These are phyloP conservation scores for Penicillium simplicissimum DNA, from an alignment of 495 filamentous ascomycete species.

Conservation along the genomic window DNA sequence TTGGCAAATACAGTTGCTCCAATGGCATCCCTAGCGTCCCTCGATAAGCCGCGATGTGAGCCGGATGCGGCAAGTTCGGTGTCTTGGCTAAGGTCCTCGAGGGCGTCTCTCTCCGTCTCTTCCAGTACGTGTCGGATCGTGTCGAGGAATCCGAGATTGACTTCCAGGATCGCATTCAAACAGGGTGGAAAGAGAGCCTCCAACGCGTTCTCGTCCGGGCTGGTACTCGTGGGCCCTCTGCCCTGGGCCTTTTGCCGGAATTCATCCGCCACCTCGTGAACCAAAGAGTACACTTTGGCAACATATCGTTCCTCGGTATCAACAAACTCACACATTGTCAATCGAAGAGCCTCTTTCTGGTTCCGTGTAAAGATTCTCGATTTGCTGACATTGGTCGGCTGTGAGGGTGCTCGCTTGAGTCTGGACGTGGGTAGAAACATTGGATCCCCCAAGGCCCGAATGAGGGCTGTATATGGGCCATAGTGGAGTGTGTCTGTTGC, in stretches of 20 bases:
- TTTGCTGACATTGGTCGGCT: constrained; percentile 73
- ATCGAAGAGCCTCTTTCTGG: constrained; percentile 79
- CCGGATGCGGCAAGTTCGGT: constrained; percentile 45
- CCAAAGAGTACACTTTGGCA: constrained; percentile 75
- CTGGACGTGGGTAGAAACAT: constrained; percentile 87
- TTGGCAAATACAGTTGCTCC: constrained; percentile 75
- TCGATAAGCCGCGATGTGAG: constrained; percentile 35
- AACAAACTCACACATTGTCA: constrained; percentile 87
- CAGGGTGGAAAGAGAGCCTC: constrained; percentile 78
- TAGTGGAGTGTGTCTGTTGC: constrained; percentile 66
- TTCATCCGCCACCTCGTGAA: constrained; percentile 72
- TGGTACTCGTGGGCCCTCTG: constrained; percentile 60
- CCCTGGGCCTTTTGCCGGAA: constrained; percentile 67
- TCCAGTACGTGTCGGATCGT: constrained; percentile 75
- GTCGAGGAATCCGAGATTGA: constrained; percentile 76
- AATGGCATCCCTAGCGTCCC: constrained; percentile 64
- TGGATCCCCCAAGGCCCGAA: constrained; percentile 76
- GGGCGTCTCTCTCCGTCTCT: constrained; percentile 78
- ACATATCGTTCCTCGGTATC: constrained; percentile 96
- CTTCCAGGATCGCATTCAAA: constrained; percentile 70
- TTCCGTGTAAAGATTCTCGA: constrained; percentile 71
- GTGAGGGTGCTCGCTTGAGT: constrained; percentile 82
- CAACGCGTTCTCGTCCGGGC: constrained; percentile 70
- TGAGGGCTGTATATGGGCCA: constrained; percentile 68
- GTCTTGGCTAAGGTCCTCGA: constrained; percentile 61